phyloP scores from a whole-genome alignment of 1,284 basidiomycete genomes.

The Tilletia walkeri region DNA sequence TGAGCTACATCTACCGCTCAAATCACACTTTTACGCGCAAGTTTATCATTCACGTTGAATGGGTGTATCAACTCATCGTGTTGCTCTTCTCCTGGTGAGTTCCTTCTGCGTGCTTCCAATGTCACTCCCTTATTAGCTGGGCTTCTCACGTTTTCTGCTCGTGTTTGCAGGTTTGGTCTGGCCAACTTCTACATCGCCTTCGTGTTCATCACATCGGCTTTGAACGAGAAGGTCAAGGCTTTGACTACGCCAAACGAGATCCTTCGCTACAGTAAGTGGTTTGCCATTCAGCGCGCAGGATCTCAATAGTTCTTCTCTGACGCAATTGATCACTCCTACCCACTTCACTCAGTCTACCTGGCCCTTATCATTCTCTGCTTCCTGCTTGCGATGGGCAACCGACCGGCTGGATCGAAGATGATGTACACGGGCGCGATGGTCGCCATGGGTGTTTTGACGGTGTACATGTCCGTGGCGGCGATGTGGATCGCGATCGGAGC shows the following conservation, averaged over 20 bases:
- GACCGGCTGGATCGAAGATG: conserved; percentile 47
- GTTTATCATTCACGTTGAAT: conserved; percentile 49
- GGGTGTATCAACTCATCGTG: conserved; percentile 51
- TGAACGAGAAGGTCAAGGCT: conserved; percentile 27
- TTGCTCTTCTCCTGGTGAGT: conserved; percentile 47
- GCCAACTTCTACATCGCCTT: conserved; percentile 49
- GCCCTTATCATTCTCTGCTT: conserved; percentile 54
- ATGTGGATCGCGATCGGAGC: conserved; percentile 43
- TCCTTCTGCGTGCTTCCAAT: neutral
- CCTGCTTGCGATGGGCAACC: conserved; percentile 53
- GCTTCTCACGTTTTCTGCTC: neutral
- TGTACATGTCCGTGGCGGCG: conserved; percentile 51
- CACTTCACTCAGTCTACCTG: neutral
- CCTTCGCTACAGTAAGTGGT: conserved; percentile 47
- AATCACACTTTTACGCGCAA: conserved; percentile 48
- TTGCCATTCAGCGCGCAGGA: neutral
- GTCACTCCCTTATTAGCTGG: neutral
- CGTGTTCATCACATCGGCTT: conserved; percentile 44
- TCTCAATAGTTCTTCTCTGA: no score
- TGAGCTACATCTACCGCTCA: conserved; percentile 53
- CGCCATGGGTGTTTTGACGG: conserved; percentile 48
- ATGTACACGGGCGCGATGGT: conserved; percentile 51
- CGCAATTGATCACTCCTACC: neutral
- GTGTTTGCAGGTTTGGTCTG: conserved; percentile 33
- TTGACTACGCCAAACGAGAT: conserved; percentile 47